Evolutionary conservation across 2,329 filamentous ascomycete species (phyloP).

Genomic region (Alternaria rosae): DNA sequence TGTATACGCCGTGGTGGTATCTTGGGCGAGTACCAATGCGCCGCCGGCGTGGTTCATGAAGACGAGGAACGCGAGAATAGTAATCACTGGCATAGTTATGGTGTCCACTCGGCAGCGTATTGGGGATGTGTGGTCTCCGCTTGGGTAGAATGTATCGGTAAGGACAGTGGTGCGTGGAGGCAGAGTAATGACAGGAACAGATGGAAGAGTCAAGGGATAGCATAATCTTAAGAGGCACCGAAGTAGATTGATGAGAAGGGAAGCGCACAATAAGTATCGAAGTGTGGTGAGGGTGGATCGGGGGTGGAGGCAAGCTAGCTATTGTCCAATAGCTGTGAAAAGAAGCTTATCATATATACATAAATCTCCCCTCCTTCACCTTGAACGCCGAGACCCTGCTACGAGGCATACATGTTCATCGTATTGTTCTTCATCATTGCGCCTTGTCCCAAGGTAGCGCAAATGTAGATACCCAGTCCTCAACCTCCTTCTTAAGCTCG

Average conservation of each 20-base stretch:
- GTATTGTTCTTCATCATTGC: slow-evolving; percentile 19
- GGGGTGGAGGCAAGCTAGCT: slow-evolving; percentile 9
- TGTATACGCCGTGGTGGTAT: not conserved
- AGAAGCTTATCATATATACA: slow-evolving; percentile 21
- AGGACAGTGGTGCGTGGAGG: not conserved
- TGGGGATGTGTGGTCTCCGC: not conserved
- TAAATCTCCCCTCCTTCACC: slow-evolving; percentile 22
- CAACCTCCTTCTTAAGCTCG: slow-evolving; percentile 51
- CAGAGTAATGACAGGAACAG: not conserved
- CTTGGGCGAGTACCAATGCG: not conserved
- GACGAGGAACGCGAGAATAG: not conserved
- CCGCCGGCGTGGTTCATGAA: not conserved
- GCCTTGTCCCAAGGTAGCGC: slow-evolving; percentile 50
- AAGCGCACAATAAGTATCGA: not conserved
- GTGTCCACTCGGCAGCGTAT: not conserved
- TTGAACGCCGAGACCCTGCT: slow-evolving; percentile 25
- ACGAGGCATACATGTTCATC: slow-evolving; percentile 15
- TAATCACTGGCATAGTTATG: not conserved
- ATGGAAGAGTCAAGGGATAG: not conserved
- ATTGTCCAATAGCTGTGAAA: slow-evolving; percentile 12
- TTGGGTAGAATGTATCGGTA: not conserved
- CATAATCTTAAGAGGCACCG: not conserved
- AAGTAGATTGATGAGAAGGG: not conserved
- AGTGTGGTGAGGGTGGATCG: not conserved
- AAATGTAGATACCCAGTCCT: slow-evolving; percentile 54